Evolutionary conservation across 2,329 filamentous ascomycete species (phyloP), one percentile per base, ranked within the genome.

Genomic region (Paracamarosporium sp.): DNA sequence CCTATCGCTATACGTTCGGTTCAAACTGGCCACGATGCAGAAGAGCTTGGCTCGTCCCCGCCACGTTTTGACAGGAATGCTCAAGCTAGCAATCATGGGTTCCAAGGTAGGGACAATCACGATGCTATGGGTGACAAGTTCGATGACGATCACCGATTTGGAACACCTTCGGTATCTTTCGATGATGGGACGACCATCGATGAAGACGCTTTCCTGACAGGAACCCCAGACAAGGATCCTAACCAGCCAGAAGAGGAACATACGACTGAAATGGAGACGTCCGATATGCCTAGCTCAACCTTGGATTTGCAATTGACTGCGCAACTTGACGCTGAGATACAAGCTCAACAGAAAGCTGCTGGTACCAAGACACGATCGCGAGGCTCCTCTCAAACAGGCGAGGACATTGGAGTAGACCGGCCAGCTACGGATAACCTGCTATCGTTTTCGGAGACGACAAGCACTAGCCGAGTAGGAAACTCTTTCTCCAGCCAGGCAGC

Each of bases 11-110:
- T 68, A 15, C 68, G 70, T 7, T 66, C 60, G 8, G 59, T 70
- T 4, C 64, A 62, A 11, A 40, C 66, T 13, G 47, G 48, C 30
- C 47, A 64, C 7, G 61, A 70, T 20, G 17, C 28, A 13, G 66
- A 72, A 1, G 71, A 77, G 3, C 60, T 72, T 9, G 66, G 72
- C 4, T 75, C 74, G 9, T 76, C 78, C 17, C 73, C 79, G 40
- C 78, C 68, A 44, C 66, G 55, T 1, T 65, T 74, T 8, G 63
- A 67, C n/a, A 69, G 63, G 36, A 46, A 41, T 3, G 22, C 24
- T 13, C 38, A 35, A 1, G 45, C 46, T 3, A 47, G 53, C 4
- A 35, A 13, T 13, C 45, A 20, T n/a, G 48, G 46, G 22, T 5
- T 35, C 9, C 44, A 41, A 2, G 51, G 31, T 31, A 58, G 63